Percentiles rank a stretch among this genome's conserved stretches.
Conservation (phyloP, 169 alveolate species). For the Cryptosporidium parvum region DNA sequence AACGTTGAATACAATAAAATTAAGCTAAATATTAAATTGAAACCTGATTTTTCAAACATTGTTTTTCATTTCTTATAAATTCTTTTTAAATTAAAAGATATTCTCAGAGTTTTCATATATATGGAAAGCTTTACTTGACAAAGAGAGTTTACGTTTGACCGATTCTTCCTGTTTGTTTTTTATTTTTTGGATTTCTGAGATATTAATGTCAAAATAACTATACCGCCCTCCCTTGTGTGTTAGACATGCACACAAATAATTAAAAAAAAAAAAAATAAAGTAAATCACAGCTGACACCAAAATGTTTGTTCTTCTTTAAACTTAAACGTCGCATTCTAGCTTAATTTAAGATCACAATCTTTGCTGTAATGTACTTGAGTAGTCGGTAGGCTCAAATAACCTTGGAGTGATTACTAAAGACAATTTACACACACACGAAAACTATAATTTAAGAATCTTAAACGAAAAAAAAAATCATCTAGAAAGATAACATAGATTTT, state of each 20-base stretch:
- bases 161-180: not conserved
- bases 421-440: not conserved
- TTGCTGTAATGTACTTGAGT: not conserved
- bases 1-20: not conserved
- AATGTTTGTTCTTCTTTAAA: not conserved
- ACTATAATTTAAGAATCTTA: slow-evolving; percentile 2
- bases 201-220: not conserved
- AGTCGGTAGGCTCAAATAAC: not conserved
- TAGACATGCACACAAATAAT: slow-evolving; percentile 35
- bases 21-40: not conserved
- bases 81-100: not conserved
- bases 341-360: no score
- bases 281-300: not conserved
- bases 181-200: not conserved
- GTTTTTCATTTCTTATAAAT: not conserved
- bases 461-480: slow-evolving; percentile 14
- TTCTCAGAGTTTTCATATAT: not conserved
- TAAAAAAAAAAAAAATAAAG: not conserved
- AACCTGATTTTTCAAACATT: not conserved
- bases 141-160: not conserved
- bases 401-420: not conserved
- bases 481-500: not conserved
- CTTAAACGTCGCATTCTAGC: no score
- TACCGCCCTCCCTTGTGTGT: slow-evolving; percentile 31
- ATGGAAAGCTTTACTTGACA: not conserved